Evolutionary conservation across 805 yeast species (phyloP).

Genomic region (Nakazawaea wickerhamii): DNA sequence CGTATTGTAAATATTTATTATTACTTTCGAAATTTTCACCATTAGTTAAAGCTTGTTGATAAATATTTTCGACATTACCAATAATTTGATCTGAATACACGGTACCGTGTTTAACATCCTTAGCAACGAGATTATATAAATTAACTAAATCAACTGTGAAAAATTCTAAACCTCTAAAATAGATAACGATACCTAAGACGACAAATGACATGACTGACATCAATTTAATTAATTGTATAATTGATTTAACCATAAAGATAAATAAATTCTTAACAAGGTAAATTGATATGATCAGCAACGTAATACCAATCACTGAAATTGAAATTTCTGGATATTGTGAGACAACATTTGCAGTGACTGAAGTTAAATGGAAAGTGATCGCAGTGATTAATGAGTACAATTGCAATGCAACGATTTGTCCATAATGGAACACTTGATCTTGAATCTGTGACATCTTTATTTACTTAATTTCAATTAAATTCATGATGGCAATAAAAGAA

Average conservation of each 20-base stretch:
- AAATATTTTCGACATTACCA: conserved; percentile 7
- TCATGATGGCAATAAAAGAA: too few species aligned
- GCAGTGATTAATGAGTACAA: conserved; percentile 3
- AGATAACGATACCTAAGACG: conserved; percentile 1
- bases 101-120: conserved; percentile 7
- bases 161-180: conserved; percentile 9
- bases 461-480: too few species aligned
- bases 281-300: not conserved
- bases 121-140: conserved; percentile 4
- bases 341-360: conserved; percentile 1
- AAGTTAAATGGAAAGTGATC: conserved; percentile 4
- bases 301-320: not conserved
- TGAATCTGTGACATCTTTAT: conserved; percentile 1
- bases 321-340: conserved; percentile 6
- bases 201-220: not conserved
- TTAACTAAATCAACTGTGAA: conserved; percentile 12
- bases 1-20: conserved; percentile 4
- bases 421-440: conserved; percentile 4
- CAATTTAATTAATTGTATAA: conserved; percentile 11
- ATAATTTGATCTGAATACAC: conserved; percentile 7
- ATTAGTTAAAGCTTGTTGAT: conserved; percentile 2
- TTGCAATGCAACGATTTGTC: not conserved
- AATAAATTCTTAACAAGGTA: conserved; percentile 8
- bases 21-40: conserved; percentile 9
- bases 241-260: conserved; percentile 2